These are phyloP conservation scores for Penicillium expansum DNA, from an alignment of 2,329 filamentous ascomycete genomes.

Conservation along the genomic window DNA sequence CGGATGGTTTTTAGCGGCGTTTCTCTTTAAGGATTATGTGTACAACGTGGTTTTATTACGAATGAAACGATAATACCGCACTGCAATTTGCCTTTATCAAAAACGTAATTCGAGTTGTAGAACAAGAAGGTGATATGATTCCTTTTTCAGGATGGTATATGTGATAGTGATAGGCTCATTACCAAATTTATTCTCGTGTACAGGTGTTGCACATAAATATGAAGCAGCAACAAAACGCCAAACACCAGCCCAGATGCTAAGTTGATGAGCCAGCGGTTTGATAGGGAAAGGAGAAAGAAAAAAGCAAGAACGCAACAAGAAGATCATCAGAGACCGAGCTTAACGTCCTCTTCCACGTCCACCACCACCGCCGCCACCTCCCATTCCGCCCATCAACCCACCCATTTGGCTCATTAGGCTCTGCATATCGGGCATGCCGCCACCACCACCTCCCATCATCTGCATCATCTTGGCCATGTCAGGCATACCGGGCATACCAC, in stretches of 20 bases:
- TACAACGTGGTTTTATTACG: slow-evolving; percentile 19
- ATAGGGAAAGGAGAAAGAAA: slow-evolving; percentile 11
- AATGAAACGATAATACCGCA: slow-evolving; percentile 20
- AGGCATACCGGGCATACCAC: slow-evolving; percentile 64
- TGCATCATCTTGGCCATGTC: slow-evolving; percentile 94
- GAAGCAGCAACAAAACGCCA: slow-evolving; percentile 16
- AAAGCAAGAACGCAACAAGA: neutral
- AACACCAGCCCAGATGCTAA: slow-evolving; percentile 23
- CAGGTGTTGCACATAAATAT: slow-evolving; percentile 8
- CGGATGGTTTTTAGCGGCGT: slow-evolving; percentile 13
- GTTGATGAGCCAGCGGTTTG: slow-evolving; percentile 13
- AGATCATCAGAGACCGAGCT: slow-evolving; percentile 16
- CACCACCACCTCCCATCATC: slow-evolving; percentile 76
- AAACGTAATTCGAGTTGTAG: neutral
- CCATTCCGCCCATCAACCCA: slow-evolving; percentile 54
- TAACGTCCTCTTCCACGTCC: slow-evolving; percentile 32
- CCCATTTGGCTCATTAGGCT: slow-evolving; percentile 76
- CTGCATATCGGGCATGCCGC: slow-evolving; percentile 68
- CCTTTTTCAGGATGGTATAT: slow-evolving; percentile 8
- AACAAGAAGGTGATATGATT: neutral
- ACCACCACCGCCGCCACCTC: slow-evolving; percentile 46
- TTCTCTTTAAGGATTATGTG: slow-evolving; percentile 14
- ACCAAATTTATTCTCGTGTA: slow-evolving; percentile 10
- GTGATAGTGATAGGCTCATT: slow-evolving; percentile 10
- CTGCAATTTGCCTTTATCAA: neutral